A percentile compares a stretch with the other conserved stretches of the same genome.
Evolutionary conservation across 2,329 filamentous ascomycete genomes (phyloP).

Genomic region (Hymenoscyphus occultus): DNA sequence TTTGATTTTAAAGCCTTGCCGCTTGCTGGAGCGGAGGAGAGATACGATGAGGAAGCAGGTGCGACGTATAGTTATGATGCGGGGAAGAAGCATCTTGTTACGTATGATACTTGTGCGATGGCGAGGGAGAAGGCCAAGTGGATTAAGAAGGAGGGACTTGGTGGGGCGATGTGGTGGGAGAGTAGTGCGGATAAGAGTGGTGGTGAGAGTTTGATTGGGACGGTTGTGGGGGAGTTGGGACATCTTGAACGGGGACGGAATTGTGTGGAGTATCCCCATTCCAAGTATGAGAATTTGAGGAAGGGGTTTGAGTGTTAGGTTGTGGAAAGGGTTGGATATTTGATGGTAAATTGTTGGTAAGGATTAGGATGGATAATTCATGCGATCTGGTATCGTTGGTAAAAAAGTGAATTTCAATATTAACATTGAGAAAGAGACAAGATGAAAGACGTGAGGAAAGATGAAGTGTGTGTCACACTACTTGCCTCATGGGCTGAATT

Average conservation of each 20-base stretch:
- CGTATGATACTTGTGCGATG: constrained; percentile 71
- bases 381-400: no score
- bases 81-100: constrained; percentile 63
- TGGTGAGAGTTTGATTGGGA: constrained; percentile 64
- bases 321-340: neutral
- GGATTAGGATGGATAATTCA: neutral
- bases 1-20: constrained; percentile 89
- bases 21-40: constrained; percentile 60
- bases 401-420: no score
- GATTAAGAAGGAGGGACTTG: constrained; percentile 64
- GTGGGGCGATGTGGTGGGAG: constrained; percentile 93
- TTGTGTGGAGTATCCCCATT: constrained; percentile 60
- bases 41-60: constrained; percentile 58
- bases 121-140: constrained; percentile 69
- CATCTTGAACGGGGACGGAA: constrained; percentile 55
- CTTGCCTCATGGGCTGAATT: no score
- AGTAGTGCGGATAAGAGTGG: constrained; percentile 71
- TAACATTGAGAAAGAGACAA: no score
- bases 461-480: no score
- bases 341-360: neutral
- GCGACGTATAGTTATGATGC: constrained; percentile 78
- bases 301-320: constrained; percentile 50
- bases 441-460: no score
- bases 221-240: constrained; percentile 57
- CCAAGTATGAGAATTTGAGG: constrained; percentile 69